Percentiles rank a stretch among this genome's conserved stretches.
Evolutionary conservation across 169 alveolate genomes (phyloP).

Genomic region (Besnoitia besnoiti): DNA sequence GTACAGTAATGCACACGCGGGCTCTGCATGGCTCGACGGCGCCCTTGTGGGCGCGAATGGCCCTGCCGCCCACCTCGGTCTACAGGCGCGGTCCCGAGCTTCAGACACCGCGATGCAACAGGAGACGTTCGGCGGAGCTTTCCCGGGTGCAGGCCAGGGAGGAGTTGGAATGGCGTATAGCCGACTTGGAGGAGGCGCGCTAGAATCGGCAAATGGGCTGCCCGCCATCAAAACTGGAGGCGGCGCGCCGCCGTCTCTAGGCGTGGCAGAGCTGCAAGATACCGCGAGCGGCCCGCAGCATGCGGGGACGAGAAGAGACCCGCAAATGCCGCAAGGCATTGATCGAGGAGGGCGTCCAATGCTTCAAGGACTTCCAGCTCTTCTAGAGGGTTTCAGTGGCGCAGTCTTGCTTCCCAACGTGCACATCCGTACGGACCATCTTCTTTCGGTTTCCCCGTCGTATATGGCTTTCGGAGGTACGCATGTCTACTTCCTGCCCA

Average conservation of each 20-base stretch:
- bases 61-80: not conserved
- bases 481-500: too few species aligned
- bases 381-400: slow-evolving; percentile 63
- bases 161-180: not conserved
- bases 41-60: not conserved
- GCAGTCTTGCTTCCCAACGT: slow-evolving; percentile 50
- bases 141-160: not conserved
- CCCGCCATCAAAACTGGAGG: not conserved
- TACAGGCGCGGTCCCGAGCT: not conserved
- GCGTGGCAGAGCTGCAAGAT: not conserved
- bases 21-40: not conserved
- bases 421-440: slow-evolving; percentile 60
- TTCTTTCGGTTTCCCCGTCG: slow-evolving; percentile 50
- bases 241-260: not conserved
- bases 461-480: slow-evolving; percentile 39
- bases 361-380: slow-evolving; percentile 37
- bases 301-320: not conserved
- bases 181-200: not conserved
- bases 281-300: not conserved
- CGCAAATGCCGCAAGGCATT: not conserved
- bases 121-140: not conserved
- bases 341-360: slow-evolving; percentile 28
- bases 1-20: not conserved
- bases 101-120: not conserved
- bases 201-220: not conserved